Conservation (phyloP, 139 green algal genomes). For the Micractinium conductrix region DNA sequence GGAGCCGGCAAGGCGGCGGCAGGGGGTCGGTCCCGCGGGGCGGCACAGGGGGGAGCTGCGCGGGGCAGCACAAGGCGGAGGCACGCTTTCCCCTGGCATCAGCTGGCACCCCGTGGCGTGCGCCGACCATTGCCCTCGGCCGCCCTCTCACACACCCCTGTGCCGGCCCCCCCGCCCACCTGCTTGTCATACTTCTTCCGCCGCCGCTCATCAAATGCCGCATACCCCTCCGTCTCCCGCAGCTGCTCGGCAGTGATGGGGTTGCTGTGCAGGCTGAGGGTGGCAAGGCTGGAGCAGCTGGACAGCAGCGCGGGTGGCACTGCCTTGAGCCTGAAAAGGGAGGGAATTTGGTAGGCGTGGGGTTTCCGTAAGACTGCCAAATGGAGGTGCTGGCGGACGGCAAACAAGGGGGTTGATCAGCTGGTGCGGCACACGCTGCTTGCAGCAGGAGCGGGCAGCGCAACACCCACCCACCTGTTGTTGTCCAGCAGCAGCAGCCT, state of each 20-base stretch:
- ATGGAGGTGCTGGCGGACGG: too few species aligned
- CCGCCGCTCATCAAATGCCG: constrained; percentile 56
- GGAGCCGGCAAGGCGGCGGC: neutral
- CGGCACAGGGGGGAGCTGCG: too few species aligned
- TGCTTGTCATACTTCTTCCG: constrained; percentile 63
- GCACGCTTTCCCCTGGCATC: too few species aligned
- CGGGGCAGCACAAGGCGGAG: too few species aligned
- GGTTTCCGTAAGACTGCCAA: too few species aligned
- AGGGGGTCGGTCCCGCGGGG: too few species aligned
- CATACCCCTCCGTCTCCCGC: constrained; percentile 49
- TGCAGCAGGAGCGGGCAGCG: neutral
- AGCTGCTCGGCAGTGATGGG: constrained; percentile 69
- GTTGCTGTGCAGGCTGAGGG: constrained; percentile 62
- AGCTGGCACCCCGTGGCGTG: too few species aligned
- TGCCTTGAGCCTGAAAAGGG: constrained; percentile 43
- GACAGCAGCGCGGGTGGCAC: constrained; percentile 52
- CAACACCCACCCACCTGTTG: constrained; percentile 40
- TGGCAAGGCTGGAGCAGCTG: constrained; percentile 49
- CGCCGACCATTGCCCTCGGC: too few species aligned
- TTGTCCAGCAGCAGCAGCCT: constrained; percentile 36
- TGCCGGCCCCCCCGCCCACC: too few species aligned
- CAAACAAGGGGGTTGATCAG: neutral
- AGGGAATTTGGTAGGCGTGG: neutral
- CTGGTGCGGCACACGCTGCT: too few species aligned
- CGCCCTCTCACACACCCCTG: too few species aligned